phyloP scores from a whole-genome alignment of 2,329 filamentous ascomycete species.

The Madurella fahalii region DNA sequence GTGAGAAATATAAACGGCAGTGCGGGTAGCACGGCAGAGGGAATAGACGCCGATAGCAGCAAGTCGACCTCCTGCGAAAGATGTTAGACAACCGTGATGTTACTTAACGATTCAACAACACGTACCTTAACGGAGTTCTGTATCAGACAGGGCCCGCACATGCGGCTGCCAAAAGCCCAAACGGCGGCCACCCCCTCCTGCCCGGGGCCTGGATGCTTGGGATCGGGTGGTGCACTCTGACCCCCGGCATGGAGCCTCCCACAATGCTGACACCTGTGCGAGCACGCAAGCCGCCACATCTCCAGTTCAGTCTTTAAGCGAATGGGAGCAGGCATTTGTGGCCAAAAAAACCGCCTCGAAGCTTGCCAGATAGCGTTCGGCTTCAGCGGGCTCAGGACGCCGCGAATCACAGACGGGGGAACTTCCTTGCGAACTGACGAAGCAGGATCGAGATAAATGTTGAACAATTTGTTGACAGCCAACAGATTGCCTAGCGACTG shows the following conservation, averaged over 20 bases:
- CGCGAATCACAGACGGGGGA: constrained; percentile 34
- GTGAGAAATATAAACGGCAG: constrained; percentile 66
- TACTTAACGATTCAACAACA: constrained; percentile 6
- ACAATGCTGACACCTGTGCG: constrained; percentile 65
- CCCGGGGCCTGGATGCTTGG: constrained; percentile 60
- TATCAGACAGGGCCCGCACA: constrained; percentile 64
- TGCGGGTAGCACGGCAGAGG: constrained; percentile 61
- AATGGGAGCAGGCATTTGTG: constrained; percentile 66
- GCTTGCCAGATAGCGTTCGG: constrained; percentile 67
- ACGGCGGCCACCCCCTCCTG: constrained; percentile 56
- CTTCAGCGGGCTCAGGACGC: constrained; percentile 37
- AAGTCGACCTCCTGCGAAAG: constrained; percentile 62
- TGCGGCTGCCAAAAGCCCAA: constrained; percentile 66
- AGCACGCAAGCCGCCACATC: constrained; percentile 70
- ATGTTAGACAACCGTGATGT: constrained; percentile 21
- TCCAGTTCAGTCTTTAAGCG: constrained; percentile 62
- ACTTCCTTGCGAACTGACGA: constrained; percentile 30
- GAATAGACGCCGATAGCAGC: constrained; percentile 56
- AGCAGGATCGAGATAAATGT: constrained; percentile 52
- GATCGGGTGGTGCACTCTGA: constrained; percentile 33
- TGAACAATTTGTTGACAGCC: constrained; percentile 64
- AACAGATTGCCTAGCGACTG: constrained; percentile 61
- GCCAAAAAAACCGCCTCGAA: constrained; percentile 62
- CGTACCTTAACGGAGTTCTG: constrained; percentile 60
- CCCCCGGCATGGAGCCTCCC: constrained; percentile 35